Evolutionary conservation across 2,329 filamentous ascomycete genomes (phyloP).

Genomic region (Alternaria novae-zelandiae): DNA sequence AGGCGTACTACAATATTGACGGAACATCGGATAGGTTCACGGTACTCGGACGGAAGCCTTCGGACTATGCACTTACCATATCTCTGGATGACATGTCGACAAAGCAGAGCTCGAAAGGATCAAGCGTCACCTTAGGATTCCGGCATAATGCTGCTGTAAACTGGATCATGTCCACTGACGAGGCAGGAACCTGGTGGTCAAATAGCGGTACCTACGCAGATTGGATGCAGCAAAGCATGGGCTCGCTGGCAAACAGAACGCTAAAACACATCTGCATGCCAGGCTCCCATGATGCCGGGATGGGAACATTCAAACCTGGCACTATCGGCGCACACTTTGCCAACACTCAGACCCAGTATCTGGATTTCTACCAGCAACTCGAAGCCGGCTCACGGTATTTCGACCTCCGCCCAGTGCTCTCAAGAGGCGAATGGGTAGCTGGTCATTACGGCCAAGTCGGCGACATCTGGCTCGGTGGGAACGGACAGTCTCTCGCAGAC

Average conservation of each 20-base stretch:
- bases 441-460: conserved; percentile 51
- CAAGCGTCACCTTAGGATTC: conserved; percentile 44
- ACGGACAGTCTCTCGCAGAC: conserved; percentile 54
- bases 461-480: conserved; percentile 52
- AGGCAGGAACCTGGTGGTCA: conserved; percentile 44
- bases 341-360: conserved; percentile 56
- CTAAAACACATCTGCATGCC: conserved; percentile 57
- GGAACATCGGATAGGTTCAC: conserved; percentile 40
- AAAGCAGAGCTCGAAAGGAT: conserved; percentile 41
- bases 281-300: conserved; percentile 59
- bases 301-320: conserved; percentile 51
- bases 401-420: conserved; percentile 55
- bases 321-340: conserved; percentile 49
- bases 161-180: conserved; percentile 48
- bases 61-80: conserved; percentile 41
- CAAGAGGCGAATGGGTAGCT: conserved; percentile 50
- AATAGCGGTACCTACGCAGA: conserved; percentile 44
- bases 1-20: conserved; percentile 44
- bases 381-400: conserved; percentile 56
- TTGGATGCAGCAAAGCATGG: conserved; percentile 52
- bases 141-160: conserved; percentile 45
- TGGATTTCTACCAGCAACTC: conserved; percentile 56
- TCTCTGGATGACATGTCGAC: conserved; percentile 37
- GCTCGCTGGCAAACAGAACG: conserved; percentile 48
- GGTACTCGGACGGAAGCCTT: conserved; percentile 39